Percentiles rank a stretch among this genome's conserved stretches.
phyloP scores from a whole-genome alignment of 306 rosid species.

The Dryas drummondii region DNA sequence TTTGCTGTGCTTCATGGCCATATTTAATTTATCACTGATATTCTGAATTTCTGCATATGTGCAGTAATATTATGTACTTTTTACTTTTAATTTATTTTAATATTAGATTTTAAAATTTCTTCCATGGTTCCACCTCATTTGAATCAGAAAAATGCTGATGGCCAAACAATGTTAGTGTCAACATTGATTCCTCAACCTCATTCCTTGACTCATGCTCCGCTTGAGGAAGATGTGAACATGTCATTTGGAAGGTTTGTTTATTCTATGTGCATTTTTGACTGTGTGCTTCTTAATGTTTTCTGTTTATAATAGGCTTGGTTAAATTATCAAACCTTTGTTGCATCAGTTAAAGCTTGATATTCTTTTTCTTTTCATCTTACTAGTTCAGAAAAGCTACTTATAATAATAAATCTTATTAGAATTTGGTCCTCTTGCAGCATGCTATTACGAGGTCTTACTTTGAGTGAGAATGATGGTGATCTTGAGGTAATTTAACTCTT shows the following conservation, averaged over 20 bases:
- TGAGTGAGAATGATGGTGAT: constrained; percentile 81
- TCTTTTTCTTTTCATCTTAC: constrained; percentile 10
- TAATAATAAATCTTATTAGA: constrained; percentile 21
- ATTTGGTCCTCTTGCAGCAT: constrained; percentile 60
- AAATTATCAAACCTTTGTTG: constrained; percentile 7
- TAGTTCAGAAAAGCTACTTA: constrained; percentile 14
- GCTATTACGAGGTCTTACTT: constrained; percentile 77
- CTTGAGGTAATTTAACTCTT: constrained; percentile 64
- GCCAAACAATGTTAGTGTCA: constrained; percentile 87
- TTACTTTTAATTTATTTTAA: constrained; percentile 4
- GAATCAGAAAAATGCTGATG: constrained; percentile 75
- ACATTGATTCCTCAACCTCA: constrained; percentile 90
- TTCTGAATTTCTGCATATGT: neutral
- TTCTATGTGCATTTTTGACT: constrained; percentile 21
- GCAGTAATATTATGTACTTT: constrained; percentile 7
- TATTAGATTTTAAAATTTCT: neutral
- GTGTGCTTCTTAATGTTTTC: constrained; percentile 9
- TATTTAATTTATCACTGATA: neutral
- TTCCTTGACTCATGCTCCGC: constrained; percentile 59
- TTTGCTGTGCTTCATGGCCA: neutral
- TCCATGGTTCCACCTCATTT: constrained; percentile 20
- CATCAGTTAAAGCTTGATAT: constrained; percentile 12
- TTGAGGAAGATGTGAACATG: constrained; percentile 88
- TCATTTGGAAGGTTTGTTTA: constrained; percentile 90
- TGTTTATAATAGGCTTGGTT: neutral